Base-by-base conservation (phyloP, 2,329 filamentous ascomycete genomes). In the Macroventuria anomochaeta region DNA sequence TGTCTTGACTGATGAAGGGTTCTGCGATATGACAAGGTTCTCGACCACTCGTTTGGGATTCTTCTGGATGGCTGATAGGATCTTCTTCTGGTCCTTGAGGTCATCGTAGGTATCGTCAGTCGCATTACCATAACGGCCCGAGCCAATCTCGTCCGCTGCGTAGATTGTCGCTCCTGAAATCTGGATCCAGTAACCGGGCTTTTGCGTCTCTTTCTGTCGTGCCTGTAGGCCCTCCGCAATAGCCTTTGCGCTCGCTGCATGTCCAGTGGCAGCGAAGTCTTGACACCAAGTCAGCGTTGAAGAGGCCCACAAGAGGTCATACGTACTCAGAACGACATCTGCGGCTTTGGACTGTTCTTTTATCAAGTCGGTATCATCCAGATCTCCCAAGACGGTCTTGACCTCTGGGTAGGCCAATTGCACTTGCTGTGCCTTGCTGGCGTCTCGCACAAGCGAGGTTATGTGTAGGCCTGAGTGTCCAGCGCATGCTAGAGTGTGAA, bases 21-120 rank as follows among this genome's bases (percentile, higher is more conserved):
- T 13, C 34, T 61, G 58, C 2, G 48, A 52, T 13, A 59, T 26
- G 5, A 64, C 47, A 2, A 57, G 41, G 20, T 63, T 62, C 11
- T 64, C 62, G 2, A 64, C 62, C 1, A 49, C 46, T 12, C 62
- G 59, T 28, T 61, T 59, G 12, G 53, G 29, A 4, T 57, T 57
- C 2, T 42, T 40, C 5, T 41, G 39, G 7, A 62, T 55, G 10
- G 31, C 28, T 3, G 48, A 41, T 8, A 59, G 21, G 10, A 59
- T 53, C 12, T 42, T 46, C 13, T 47, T 31, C 10, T 41, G 37
- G 21, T 57, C 49, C 17, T 57, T 57, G 17, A 51, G 20, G 23
- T 59, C 57, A 32, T 59, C 41, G 28, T 55, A 59, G 5, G 38
- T 21, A 11, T 39, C 39, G 7, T 51, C 40, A 11, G 52, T 53